A percentile compares a stretch with the other conserved stretches of the same genome.
phyloP scores from a whole-genome alignment of 352 stramenopile genomes.

The Blastocystis sp. region DNA sequence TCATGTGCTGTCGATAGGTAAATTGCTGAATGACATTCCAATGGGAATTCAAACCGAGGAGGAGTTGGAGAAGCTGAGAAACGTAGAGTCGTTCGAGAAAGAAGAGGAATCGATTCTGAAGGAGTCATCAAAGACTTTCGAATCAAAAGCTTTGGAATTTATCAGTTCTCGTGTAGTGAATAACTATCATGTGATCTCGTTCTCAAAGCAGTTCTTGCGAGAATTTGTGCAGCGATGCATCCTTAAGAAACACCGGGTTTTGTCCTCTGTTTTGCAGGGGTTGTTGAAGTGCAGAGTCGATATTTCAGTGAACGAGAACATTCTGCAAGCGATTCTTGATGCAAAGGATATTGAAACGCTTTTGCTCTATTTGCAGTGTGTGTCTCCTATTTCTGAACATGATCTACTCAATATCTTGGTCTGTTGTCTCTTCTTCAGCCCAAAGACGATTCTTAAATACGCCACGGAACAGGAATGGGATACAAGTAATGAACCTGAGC shows the following conservation, averaged over 20 bases:
- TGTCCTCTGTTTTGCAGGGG: neutral
- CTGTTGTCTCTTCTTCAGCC: neutral
- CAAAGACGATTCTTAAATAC: neutral
- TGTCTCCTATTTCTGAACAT: neutral
- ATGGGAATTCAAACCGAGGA: neutral
- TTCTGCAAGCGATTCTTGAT: neutral
- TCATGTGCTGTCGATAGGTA: neutral
- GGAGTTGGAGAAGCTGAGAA: neutral
- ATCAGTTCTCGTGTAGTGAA: neutral
- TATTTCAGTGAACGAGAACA: neutral
- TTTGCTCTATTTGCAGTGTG: neutral
- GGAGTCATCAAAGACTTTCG: neutral
- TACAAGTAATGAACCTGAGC: neutral
- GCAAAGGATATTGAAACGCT: conserved; percentile 3
- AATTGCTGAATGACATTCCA: neutral
- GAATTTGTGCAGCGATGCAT: neutral
- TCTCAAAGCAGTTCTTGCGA: neutral
- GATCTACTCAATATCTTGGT: neutral
- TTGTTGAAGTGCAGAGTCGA: neutral
- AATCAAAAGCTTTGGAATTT: neutral
- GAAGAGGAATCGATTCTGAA: conserved; percentile 7
- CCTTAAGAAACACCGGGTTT: neutral
- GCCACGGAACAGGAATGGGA: neutral
- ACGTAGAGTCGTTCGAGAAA: neutral
- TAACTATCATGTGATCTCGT: neutral